Evolutionary conservation across 768 basidiomycete species (phyloP).

Genomic region (Termitomyces sp.): DNA sequence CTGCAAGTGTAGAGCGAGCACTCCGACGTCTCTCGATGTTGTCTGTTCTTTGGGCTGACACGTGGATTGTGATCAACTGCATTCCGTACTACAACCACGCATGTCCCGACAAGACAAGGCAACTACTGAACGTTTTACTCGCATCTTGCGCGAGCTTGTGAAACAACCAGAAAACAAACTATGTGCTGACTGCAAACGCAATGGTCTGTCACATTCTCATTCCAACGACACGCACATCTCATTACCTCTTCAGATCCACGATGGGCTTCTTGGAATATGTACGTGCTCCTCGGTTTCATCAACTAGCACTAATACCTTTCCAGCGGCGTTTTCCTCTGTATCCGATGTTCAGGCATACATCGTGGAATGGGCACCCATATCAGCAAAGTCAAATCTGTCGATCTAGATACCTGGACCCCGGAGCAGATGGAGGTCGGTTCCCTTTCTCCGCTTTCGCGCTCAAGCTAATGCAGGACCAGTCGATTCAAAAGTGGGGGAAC

Average conservation of each 20-base stretch:
- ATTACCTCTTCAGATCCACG: conserved; percentile 64
- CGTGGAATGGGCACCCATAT: conserved; percentile 98
- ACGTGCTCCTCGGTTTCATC: conserved; percentile 18
- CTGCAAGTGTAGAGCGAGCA: no score
- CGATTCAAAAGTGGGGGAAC: conserved; percentile 95
- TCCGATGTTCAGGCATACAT: conserved; percentile 96
- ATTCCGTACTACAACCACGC: conserved; percentile 10
- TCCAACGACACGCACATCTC: conserved; percentile 2
- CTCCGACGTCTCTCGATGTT: no score
- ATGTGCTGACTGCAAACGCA: conserved; percentile 95
- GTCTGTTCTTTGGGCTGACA: no score
- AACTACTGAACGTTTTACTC: conserved; percentile 75
- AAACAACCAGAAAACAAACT: conserved; percentile 89
- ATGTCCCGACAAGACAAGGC: conserved; percentile 74
- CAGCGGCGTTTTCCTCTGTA: conserved; percentile 92
- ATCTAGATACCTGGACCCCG: conserved; percentile 96
- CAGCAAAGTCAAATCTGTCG: conserved; percentile 94
- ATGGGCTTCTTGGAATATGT: conserved; percentile 99
- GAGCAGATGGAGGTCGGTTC: conserved; percentile 85
- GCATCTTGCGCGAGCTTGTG: conserved; percentile 79
- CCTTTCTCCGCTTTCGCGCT: neutral
- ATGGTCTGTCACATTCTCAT: conserved; percentile 51
- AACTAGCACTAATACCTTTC: conserved; percentile 1
- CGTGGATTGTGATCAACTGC: neutral
- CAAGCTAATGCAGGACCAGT: conserved; percentile 29